A percentile compares a stretch with the other conserved stretches of the same genome.
These are phyloP conservation scores for Dryadomyces sulphureus DNA, from an alignment of 2,329 filamentous ascomycete species.

Conservation along the genomic window DNA sequence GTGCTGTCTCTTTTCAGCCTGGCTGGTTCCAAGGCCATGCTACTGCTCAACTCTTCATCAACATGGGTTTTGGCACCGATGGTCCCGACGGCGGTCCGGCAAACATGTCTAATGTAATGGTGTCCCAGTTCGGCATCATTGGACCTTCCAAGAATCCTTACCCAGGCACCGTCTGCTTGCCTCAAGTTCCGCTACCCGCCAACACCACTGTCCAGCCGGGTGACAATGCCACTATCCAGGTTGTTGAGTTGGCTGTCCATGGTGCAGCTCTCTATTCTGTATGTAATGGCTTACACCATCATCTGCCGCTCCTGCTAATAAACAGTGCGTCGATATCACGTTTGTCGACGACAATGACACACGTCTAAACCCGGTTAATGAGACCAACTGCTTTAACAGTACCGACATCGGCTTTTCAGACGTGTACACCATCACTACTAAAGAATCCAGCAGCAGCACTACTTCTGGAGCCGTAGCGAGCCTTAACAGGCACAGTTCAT, in stretches of 20 bases:
- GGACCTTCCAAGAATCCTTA: slow-evolving; percentile 77
- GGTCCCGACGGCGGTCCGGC: slow-evolving; percentile 48
- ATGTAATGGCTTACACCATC: slow-evolving; percentile 17
- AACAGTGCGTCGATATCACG: slow-evolving; percentile 76
- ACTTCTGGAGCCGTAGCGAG: slow-evolving; percentile 17
- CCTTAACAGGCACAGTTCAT: slow-evolving; percentile 14
- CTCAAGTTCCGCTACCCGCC: slow-evolving; percentile 70
- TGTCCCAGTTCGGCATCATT: slow-evolving; percentile 65
- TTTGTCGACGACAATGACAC: slow-evolving; percentile 65
- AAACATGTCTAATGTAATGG: slow-evolving; percentile 80
- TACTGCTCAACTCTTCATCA: slow-evolving; percentile 75
- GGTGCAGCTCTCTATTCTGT: slow-evolving; percentile 74
- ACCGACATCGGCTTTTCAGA: slow-evolving; percentile 61
- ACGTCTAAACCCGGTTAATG: slow-evolving; percentile 55
- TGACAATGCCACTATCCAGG: slow-evolving; percentile 82
- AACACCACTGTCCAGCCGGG: slow-evolving; percentile 59
- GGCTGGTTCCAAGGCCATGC: slow-evolving; percentile 91
- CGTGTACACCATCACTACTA: slow-evolving; percentile 54
- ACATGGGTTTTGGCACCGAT: slow-evolving; percentile 68
- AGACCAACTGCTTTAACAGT: slow-evolving; percentile 80
- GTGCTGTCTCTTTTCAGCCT: slow-evolving; percentile 79
- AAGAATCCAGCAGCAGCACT: slow-evolving; percentile 16
- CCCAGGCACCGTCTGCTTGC: slow-evolving; percentile 75
- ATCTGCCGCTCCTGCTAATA: background rate
- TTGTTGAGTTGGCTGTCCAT: slow-evolving; percentile 71